These are phyloP conservation scores for Pneumocystis wakefieldiae DNA, from an alignment of 1,139 yeast species.

Conservation along the genomic window DNA sequence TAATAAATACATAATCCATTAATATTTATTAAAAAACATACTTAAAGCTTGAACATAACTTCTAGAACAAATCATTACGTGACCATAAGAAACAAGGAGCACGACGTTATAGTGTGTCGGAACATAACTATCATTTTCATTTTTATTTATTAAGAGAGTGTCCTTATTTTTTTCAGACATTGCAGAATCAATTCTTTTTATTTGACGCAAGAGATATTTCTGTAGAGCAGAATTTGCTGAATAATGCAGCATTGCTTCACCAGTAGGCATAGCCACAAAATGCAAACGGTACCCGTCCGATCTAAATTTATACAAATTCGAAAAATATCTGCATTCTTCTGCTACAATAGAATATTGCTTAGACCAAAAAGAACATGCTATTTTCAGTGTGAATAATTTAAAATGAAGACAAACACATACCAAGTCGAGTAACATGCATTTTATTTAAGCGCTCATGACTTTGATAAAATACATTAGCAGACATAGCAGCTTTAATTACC, in stretches of 20 bases:
- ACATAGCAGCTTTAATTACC: slow-evolving; percentile 57
- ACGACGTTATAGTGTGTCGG: slow-evolving; percentile 46
- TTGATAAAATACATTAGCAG: slow-evolving; percentile 61
- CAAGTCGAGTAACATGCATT: slow-evolving; percentile 37
- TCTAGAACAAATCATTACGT: slow-evolving; percentile 65
- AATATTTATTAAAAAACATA: slow-evolving; percentile 16
- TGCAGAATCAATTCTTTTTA: slow-evolving; percentile 72
- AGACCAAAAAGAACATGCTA: slow-evolving; percentile 48
- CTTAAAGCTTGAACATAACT: slow-evolving; percentile 66
- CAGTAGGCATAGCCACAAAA: slow-evolving; percentile 51
- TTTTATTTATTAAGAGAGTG: slow-evolving; percentile 46
- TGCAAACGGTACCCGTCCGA: slow-evolving; percentile 54
- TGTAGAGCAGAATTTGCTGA: slow-evolving; percentile 73
- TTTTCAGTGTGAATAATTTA: background rate
- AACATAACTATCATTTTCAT: slow-evolving; percentile 26
- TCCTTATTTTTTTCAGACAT: slow-evolving; percentile 48
- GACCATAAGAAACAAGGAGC: slow-evolving; percentile 61
- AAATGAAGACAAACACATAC: slow-evolving; percentile 20
- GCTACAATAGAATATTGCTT: slow-evolving; percentile 40
- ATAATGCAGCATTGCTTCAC: slow-evolving; percentile 40
- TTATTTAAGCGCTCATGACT: slow-evolving; percentile 40
- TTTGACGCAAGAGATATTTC: slow-evolving; percentile 72
- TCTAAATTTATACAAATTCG: slow-evolving; percentile 60
- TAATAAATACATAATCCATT: slow-evolving; percentile 27
- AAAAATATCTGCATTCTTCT: slow-evolving; percentile 43